Evolutionary conservation across 257 asterid genomes (phyloP).

Genomic region (Hygrophila difformis): DNA sequence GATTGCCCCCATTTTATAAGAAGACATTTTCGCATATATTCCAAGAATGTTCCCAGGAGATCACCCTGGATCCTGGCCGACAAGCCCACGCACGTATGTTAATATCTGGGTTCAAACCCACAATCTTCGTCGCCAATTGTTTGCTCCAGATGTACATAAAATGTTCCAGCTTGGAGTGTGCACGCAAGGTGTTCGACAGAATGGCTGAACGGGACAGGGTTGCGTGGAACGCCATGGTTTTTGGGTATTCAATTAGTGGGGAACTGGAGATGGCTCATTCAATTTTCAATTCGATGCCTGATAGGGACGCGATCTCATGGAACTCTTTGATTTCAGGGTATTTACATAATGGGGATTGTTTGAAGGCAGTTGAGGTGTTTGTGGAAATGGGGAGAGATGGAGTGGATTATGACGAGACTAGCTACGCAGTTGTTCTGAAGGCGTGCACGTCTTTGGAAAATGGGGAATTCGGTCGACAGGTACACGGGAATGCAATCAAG

Average conservation of each 20-base stretch:
- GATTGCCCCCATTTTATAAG: conserved; percentile 17
- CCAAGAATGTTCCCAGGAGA: conserved; percentile 54
- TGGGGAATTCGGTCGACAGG: conserved; percentile 39
- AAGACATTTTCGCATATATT: conserved; percentile 58
- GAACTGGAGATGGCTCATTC: conserved; percentile 35
- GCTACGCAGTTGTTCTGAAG: conserved; percentile 60
- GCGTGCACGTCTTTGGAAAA: conserved; percentile 51
- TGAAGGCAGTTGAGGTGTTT: conserved; percentile 39
- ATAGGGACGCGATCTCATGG: conserved; percentile 78
- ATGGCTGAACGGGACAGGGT: conserved; percentile 58
- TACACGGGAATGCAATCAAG: conserved; percentile 53
- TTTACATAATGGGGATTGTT: conserved; percentile 43
- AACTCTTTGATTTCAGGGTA: conserved; percentile 80
- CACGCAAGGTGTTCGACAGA: conserved; percentile 54
- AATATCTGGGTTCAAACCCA: conserved; percentile 61
- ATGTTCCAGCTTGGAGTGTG: conserved; percentile 39
- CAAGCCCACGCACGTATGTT: conserved; percentile 76
- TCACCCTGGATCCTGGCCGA: conserved; percentile 42
- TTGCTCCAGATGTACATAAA: conserved; percentile 53
- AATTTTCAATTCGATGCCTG: conserved; percentile 50
- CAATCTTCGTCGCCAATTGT: conserved; percentile 67
- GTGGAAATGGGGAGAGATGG: conserved; percentile 49
- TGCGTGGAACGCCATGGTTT: conserved; percentile 76
- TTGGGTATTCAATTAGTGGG: conserved; percentile 38
- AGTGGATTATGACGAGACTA: conserved; percentile 48